A percentile compares a stretch with the other conserved stretches of the same genome.
phyloP scores from a whole-genome alignment of 805 yeast species.

The Saturnispora zaruensis region DNA sequence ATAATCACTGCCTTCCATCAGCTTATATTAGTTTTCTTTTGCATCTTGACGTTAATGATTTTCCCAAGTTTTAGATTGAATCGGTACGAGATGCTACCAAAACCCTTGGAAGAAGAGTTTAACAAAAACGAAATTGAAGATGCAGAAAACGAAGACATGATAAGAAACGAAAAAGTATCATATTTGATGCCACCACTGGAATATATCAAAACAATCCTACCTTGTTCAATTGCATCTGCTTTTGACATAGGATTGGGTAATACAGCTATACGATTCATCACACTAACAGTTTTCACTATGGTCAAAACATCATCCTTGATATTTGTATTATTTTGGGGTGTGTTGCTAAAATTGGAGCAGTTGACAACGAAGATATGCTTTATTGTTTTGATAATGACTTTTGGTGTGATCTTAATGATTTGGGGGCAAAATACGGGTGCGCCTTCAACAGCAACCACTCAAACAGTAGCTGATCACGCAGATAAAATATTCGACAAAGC shows the following conservation, averaged over 20 bases:
- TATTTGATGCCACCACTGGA: constrained; percentile 28
- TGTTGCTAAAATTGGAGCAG: constrained; percentile 67
- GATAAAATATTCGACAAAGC: constrained; percentile 12
- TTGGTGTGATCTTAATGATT: constrained; percentile 86
- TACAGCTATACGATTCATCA: constrained; percentile 67
- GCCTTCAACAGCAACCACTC: neutral
- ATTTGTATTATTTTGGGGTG: constrained; percentile 84
- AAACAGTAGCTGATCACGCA: neutral
- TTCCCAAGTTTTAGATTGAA: constrained; percentile 43
- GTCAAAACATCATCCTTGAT: constrained; percentile 81
- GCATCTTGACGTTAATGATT: constrained; percentile 37
- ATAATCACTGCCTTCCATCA: constrained; percentile 83
- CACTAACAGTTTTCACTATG: constrained; percentile 85
- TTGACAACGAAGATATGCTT: constrained; percentile 58
- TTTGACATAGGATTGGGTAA: constrained; percentile 94
- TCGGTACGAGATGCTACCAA: neutral
- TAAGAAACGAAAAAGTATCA: neutral
- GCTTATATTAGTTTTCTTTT: constrained; percentile 48
- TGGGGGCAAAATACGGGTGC: constrained; percentile 34
- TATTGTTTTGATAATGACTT: constrained; percentile 71
- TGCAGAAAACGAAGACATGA: constrained; percentile 1
- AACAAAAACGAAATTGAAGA: constrained; percentile 4
- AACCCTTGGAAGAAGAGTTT: neutral
- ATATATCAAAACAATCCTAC: constrained; percentile 52
- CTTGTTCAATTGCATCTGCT: constrained; percentile 81